A percentile compares a stretch with the other conserved stretches of the same genome.
Conservation (phyloP, 1,139 yeast species). For the Meyerozyma carpophila region DNA sequence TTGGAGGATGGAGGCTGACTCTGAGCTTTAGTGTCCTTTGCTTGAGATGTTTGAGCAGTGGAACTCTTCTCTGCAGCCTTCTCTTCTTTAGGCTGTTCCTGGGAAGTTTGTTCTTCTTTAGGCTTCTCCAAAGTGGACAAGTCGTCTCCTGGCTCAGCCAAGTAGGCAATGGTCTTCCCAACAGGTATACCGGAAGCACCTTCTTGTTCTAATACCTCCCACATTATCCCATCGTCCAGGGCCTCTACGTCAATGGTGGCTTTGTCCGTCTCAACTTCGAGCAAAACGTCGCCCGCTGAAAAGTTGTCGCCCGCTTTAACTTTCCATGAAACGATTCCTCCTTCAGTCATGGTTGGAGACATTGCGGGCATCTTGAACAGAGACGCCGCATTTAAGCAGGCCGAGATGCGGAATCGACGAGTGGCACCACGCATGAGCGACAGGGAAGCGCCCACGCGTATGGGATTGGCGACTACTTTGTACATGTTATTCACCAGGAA, state of each 20-base stretch:
- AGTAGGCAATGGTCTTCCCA: constrained; percentile 82
- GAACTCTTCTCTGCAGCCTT: neutral
- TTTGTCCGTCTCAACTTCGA: constrained; percentile 91
- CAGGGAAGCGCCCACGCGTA: neutral
- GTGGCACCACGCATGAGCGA: neutral
- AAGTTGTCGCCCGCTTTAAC: constrained; percentile 75
- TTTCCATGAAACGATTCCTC: constrained; percentile 95
- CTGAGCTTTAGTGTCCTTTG: constrained; percentile 2
- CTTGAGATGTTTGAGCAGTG: neutral
- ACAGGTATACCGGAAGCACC: constrained; percentile 80
- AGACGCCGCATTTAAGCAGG: constrained; percentile 38
- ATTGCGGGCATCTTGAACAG: constrained; percentile 92
- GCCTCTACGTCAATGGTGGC: constrained; percentile 94
- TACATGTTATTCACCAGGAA: neutral
- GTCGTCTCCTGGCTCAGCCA: constrained; percentile 89
- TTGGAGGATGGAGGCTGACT: constrained; percentile 10
- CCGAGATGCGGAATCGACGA: neutral
- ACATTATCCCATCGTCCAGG: constrained; percentile 83
- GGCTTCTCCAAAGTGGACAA: constrained; percentile 61
- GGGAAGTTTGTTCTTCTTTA: constrained; percentile 15
- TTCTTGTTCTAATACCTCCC: constrained; percentile 63
- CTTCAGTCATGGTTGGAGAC: constrained; percentile 98
- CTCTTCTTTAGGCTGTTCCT: constrained; percentile 8
- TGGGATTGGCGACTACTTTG: neutral
- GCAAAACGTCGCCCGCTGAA: constrained; percentile 76